These are phyloP conservation scores for Bauhinia variegata DNA, from an alignment of 306 rosid genomes.

Conservation along the genomic window DNA sequence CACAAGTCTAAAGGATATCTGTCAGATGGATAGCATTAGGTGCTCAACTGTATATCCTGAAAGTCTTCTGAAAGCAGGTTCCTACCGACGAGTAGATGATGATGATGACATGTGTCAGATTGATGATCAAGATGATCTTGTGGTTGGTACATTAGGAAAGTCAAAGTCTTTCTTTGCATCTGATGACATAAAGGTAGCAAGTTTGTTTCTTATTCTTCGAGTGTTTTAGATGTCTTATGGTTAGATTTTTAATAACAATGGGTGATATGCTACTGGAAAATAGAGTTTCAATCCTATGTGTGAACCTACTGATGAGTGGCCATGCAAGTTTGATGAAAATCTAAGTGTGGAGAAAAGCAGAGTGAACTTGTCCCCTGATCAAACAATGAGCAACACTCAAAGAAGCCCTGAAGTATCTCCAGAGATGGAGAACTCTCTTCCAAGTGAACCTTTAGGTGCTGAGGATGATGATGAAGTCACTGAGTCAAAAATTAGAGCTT, in stretches of 20 bases:
- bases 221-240: constrained; percentile 38
- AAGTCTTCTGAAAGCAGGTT: constrained; percentile 46
- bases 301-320: constrained; percentile 76
- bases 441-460: constrained; percentile 56
- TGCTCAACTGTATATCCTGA: constrained; percentile 58
- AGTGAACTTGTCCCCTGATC: constrained; percentile 47
- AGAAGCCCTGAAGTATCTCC: constrained; percentile 41
- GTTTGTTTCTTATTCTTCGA: constrained; percentile 19
- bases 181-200: constrained; percentile 63
- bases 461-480: constrained; percentile 94
- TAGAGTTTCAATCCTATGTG: constrained; percentile 87
- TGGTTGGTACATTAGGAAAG: constrained; percentile 57
- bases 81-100: constrained; percentile 52
- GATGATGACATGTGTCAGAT: constrained; percentile 82
- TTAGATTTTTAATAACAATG: constrained; percentile 18
- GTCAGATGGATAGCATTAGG: constrained; percentile 67
- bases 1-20: constrained; percentile 71
- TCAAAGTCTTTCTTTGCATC: constrained; percentile 49
- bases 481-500: constrained; percentile 82
- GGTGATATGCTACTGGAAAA: constrained; percentile 40
- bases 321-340: constrained; percentile 60
- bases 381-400: constrained; percentile 42
- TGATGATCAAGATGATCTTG: constrained; percentile 67
- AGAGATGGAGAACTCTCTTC: constrained; percentile 52
- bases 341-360: constrained; percentile 51